Conservation (phyloP, 495 filamentous ascomycete species). For the Cercophora sp. region DNA sequence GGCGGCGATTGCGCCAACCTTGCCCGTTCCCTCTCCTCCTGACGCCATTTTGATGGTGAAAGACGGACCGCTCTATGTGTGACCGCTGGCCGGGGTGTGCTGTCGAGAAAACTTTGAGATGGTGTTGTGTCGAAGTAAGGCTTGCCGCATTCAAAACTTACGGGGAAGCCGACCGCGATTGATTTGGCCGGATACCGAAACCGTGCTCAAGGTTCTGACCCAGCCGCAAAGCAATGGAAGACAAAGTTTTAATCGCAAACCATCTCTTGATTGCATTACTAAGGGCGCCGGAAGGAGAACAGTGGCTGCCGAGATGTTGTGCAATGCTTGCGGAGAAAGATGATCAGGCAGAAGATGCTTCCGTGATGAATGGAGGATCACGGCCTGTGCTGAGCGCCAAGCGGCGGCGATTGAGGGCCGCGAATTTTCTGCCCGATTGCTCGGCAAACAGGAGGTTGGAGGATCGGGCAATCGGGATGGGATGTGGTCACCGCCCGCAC, state of each 20-base stretch:
- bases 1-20: conserved; percentile 46
- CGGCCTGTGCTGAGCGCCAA: no score
- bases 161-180: conserved; percentile 6
- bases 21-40: conserved; percentile 34
- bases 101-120: conserved; percentile 1
- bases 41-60: conserved; percentile 32
- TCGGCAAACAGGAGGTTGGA: neutral
- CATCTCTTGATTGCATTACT: no score
- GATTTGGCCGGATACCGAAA: neutral
- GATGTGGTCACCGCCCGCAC: no score
- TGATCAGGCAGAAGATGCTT: neutral
- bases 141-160: no score
- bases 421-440: conserved; percentile 9
- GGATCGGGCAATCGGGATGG: no score
- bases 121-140: conserved; percentile 8
- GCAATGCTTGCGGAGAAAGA: neutral
- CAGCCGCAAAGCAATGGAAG: no score
- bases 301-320: neutral
- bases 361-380: conserved; percentile 3
- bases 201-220: neutral
- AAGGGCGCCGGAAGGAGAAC: no score
- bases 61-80: conserved; percentile 4
- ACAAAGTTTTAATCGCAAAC: no score
- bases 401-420: neutral
- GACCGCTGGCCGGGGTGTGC: neutral